These are phyloP conservation scores for Fusarium nanum DNA, from an alignment of 2,329 filamentous ascomycete genomes.

Conservation along the genomic window DNA sequence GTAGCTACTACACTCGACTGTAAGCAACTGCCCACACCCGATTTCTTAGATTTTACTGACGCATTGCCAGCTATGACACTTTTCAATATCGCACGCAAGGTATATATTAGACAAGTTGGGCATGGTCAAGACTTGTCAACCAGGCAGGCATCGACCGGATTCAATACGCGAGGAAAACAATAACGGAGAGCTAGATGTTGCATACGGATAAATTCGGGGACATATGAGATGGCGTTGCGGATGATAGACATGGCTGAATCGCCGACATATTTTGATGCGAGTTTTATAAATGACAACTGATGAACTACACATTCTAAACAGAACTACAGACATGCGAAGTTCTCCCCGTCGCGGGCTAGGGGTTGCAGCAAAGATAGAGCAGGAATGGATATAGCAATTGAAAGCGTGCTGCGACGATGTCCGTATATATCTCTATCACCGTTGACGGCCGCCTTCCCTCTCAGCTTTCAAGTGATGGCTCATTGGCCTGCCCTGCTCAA, in stretches of 20 bases:
- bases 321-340: background rate
- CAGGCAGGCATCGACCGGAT: conserved; percentile 18
- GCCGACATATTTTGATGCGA: conserved; percentile 22
- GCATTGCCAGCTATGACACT: conserved; percentile 75
- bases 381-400: background rate
- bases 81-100: conserved; percentile 91
- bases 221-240: conserved; percentile 47
- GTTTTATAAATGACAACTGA: conserved; percentile 34
- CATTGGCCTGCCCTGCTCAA: background rate
- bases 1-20: conserved; percentile 89
- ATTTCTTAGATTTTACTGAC: conserved; percentile 7
- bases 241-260: conserved; percentile 42
- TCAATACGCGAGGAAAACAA: conserved; percentile 16
- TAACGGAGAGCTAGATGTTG: conserved; percentile 16
- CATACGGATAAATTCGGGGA: conserved; percentile 39
- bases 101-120: conserved; percentile 72
- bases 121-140: conserved; percentile 5
- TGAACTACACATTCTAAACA: conserved; percentile 12
- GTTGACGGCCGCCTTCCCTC: background rate
- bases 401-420: background rate
- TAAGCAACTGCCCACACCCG: conserved; percentile 58
- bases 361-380: conserved; percentile 4
- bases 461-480: background rate
- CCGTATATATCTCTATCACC: background rate
- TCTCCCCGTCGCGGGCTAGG: background rate